Percentiles rank a stretch among this genome's conserved stretches.
These are phyloP conservation scores for Lanmaoa rubissima DNA, from an alignment of 768 basidiomycete genomes.

Conservation along the genomic window DNA sequence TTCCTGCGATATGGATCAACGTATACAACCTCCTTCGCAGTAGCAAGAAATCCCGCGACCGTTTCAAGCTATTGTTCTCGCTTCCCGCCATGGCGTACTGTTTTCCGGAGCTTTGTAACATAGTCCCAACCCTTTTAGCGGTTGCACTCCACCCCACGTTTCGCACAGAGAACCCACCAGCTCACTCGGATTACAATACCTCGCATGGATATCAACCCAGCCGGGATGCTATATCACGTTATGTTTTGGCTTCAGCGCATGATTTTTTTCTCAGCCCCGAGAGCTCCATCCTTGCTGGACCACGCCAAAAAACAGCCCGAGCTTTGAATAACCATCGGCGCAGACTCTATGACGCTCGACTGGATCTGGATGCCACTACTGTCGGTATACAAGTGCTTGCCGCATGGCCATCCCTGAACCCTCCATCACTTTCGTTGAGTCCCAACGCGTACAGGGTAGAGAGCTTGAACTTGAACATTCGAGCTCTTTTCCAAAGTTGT, in stretches of 20 bases:
- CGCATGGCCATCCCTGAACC: not conserved
- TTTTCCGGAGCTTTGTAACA: not conserved
- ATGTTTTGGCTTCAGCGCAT: not conserved
- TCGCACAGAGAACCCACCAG: conserved; percentile 6
- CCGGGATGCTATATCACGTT: not conserved
- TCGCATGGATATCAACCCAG: not conserved
- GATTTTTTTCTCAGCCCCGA: not conserved
- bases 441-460: not conserved
- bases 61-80: conserved; percentile 25
- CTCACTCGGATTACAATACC: not conserved
- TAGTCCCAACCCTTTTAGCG: conserved; percentile 30
- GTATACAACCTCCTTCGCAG: conserved; percentile 25
- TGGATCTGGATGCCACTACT: accelerated
- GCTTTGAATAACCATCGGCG: not conserved
- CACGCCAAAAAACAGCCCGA: not conserved
- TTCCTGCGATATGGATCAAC: conserved; percentile 25
- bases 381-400: not conserved
- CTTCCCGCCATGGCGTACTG: conserved; percentile 31
- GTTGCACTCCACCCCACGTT: conserved; percentile 22
- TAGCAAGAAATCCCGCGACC: not conserved
- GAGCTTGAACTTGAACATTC: not conserved
- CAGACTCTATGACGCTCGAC: not conserved
- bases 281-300: too few relatives aligned
- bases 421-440: not conserved
- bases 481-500: not conserved